Evolutionary conservation across 2,329 filamentous ascomycete species (phyloP), one percentile per base, ranked within the genome.

Genomic region (Clarireedia monteithiana): DNA sequence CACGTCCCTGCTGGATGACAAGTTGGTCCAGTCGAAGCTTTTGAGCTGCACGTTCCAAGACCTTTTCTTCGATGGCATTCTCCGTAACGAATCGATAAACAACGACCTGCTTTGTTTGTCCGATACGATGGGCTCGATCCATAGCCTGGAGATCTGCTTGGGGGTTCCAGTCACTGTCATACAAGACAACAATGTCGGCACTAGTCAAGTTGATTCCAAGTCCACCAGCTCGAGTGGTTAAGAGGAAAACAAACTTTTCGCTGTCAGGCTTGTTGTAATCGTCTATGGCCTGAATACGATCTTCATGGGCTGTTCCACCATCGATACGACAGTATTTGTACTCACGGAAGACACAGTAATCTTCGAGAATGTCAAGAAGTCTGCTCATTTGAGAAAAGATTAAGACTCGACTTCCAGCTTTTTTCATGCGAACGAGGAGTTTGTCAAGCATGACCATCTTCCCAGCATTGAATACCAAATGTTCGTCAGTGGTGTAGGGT

Each of bases 341-440:
- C 34, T 90, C 86, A 57, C 91, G 83, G 78, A 99, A 96, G 46
- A 97, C 91, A 62, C 92, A 97, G 72, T 99, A 99, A 70, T 99
- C 94, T 69, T 99, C 94, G 15, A 99, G 80, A 53, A 99, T 99
- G 68, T 99, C 94, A 44, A 99, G 77, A 40, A 96, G 80, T 80
- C 94, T 89, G 67, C 91, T 96, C 94, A 99, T 99, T 69, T 99
- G 94, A 0, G 94, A 99, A 75, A 99, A 99, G 65, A 99, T 97
- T 55, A 99, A 81, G n/a, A 99, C 91, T 62, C 94, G 83, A 68
- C 91, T 97, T 44, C 91, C 94, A 69, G 96, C 87, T 48, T 81
- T 82, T 71, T 91, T 80, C 75, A 99, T 83, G 48, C 91, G 84
- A 66, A 81, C 85, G 49, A 99, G 77, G 10, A 99, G 82, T 73